Evolutionary conservation across 1,284 basidiomycete species (phyloP), one percentile per base, ranked within the genome.

Genomic region (Vanrija sp.): DNA sequence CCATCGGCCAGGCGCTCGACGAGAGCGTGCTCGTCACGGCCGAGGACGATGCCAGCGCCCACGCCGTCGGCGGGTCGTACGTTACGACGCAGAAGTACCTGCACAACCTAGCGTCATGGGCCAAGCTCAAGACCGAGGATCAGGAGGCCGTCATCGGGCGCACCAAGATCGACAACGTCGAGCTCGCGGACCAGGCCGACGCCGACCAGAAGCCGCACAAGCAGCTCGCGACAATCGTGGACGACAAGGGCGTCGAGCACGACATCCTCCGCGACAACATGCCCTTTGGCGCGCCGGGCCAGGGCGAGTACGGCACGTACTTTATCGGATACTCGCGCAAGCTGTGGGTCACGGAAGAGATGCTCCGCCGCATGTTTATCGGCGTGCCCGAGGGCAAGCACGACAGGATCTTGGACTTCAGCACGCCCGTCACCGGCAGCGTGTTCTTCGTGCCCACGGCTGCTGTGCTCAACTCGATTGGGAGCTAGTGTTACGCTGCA

Each of bases 201-300:
- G 42, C 43, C 23, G 48, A 39, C 14, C 60, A 61, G 38, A 61
- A 61, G 53, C 51, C 53, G 7, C 60, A 61, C 55, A 57, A 57
- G 53, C 52, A 54, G 55, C 55, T 61, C 18, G 50, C 28, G 21
- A 55, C 53, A 9, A 51, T 61, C 29, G 40, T 25, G 6, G 53
- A 50, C 40, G 43, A 51, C 21, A 9, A 52, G 16, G 60, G 60
- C n/a, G 38, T 19, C 21, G 50, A 52, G 45, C 48, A 44, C 47
- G 60, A 61, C 46, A 61, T 61, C n/a, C 51, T 61, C 19, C 60
- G 60, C 38, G 60, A 61, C 53, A 61, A 61, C 53, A 58, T 61
- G 55, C 60, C 60, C 7, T 61, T 61, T 39, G 60, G 60, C 3
- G 28, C 50, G 39, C 60, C 60, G 0, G 55, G 50, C 10, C 34